Conservation (phyloP, 2,329 filamentous ascomycete genomes). For the Aspergillus thermomutatus region DNA sequence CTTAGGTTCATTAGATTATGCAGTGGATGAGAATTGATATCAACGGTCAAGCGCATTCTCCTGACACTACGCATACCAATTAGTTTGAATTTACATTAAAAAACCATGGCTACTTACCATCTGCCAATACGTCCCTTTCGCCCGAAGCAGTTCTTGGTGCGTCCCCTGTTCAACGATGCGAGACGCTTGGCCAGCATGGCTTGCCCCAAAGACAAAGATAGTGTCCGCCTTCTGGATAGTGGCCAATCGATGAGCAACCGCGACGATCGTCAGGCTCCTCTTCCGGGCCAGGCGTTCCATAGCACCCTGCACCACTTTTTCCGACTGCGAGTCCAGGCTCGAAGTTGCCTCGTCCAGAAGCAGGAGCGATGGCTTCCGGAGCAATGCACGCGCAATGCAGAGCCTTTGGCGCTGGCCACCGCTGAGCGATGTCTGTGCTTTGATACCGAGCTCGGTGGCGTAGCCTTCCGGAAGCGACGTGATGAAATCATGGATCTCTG, state of each 20-base stretch:
- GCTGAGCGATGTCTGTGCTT: constrained; percentile 47
- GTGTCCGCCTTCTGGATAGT: constrained; percentile 75
- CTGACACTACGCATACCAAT: not conserved
- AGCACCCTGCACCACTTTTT: constrained; percentile 64
- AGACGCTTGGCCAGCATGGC: constrained; percentile 31
- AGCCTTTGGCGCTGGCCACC: constrained; percentile 58
- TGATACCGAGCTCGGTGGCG: constrained; percentile 47
- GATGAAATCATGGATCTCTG: constrained; percentile 54
- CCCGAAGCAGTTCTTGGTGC: constrained; percentile 55
- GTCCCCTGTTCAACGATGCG: constrained; percentile 58
- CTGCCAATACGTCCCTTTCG: constrained; percentile 50
- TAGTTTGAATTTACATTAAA: not conserved
- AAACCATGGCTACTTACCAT: constrained; percentile 43
- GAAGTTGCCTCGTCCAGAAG: constrained; percentile 60
- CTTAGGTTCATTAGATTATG: too few species aligned
- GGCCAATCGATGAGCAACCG: constrained; percentile 72
- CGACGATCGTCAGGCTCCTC: constrained; percentile 62
- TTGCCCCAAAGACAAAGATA: constrained; percentile 74
- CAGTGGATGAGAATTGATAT: not conserved
- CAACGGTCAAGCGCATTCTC: not conserved
- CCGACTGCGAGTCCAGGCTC: constrained; percentile 62
- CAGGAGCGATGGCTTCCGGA: constrained; percentile 51
- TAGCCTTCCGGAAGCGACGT: constrained; percentile 51
- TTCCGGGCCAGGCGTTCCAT: constrained; percentile 60
- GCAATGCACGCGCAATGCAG: constrained; percentile 53